Evolutionary conservation across 352 stramenopile genomes (phyloP), one percentile per base, ranked within the genome.

Genomic region (Pythium vanterpoolii): DNA sequence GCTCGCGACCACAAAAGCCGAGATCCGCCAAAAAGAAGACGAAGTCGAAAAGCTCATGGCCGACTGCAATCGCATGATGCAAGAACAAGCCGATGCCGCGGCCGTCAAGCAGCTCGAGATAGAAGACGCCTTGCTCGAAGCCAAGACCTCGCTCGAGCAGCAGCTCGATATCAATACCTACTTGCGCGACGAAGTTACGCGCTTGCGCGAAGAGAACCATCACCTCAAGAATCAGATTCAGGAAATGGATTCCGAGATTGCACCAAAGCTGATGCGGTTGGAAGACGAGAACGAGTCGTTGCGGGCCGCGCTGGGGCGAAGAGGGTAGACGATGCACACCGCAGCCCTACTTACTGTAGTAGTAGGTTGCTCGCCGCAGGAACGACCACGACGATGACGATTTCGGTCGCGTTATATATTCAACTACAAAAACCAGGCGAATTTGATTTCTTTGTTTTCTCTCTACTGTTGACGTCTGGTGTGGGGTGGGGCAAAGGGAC

Each of bases 211-310:
- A 65, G 85, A 93, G 59, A 95, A 88, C 49, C 76, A 89, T 49
- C 79, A 91, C 45, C 53, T 95, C 19, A 93, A 95, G 68, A 92
- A 95, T 54, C 84, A 92, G 68, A 93, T 95, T 52, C 58, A 87
- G 19, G 83, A 93, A 68, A 88, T 93, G 70, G 85, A 95, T 59
- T 86, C 81, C 30, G 82, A 93, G 65, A 76, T 95, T 33, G 85
- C 82, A 24, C 83, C 85, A 5, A 92, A 90, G 66, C 67, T 95
- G 26, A 68, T 95, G 23, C 76, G 75, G 11, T 68, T 95, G 14
- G 85, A 95, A 58, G 85, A 95, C n/a, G 85, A 95, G 61, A 95
- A 95, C 52, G 77, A 89, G 52, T 74, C 83, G 58, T 71, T 95
- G 7, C 76, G 76, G 39, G 62, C 56, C 14, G 56, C 55, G 8